A percentile compares a stretch with the other conserved stretches of the same genome.
Conservation (phyloP, 1,284 basidiomycete genomes). For the Trametes pubescens region DNA sequence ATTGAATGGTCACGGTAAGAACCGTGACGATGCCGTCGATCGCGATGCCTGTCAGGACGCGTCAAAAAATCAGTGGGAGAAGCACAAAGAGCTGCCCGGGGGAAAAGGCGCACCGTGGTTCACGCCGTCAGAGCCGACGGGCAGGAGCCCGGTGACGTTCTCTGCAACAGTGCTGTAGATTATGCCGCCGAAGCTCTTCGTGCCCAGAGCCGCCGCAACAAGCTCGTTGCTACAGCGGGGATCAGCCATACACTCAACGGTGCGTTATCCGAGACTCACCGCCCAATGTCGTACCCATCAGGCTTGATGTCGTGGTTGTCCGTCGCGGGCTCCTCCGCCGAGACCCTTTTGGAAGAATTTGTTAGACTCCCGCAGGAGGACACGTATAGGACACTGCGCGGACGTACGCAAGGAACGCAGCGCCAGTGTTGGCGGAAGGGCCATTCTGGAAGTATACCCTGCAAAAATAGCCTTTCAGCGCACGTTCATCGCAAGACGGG, state of each 20-base stretch:
- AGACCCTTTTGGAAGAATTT: conserved; percentile 52
- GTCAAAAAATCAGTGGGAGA: neutral
- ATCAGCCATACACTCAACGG: neutral
- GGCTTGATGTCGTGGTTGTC: conserved; percentile 59
- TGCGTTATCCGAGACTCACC: conserved; percentile 35
- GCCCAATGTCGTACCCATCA: conserved; percentile 64
- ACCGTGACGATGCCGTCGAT: conserved; percentile 56
- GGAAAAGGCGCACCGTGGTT: conserved; percentile 50
- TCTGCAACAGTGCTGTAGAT: conserved; percentile 57
- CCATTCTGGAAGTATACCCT: conserved; percentile 82
- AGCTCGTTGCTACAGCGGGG: conserved; percentile 49
- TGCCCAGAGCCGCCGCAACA: conserved; percentile 53
- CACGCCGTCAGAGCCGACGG: conserved; percentile 57
- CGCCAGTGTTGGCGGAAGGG: conserved; percentile 60
- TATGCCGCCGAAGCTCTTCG: conserved; percentile 51
- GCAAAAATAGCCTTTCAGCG: conserved; percentile 33
- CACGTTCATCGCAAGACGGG: neutral
- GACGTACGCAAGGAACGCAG: conserved; percentile 74
- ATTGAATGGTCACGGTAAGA: conserved; percentile 53
- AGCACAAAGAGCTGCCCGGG: neutral
- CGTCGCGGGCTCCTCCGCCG: conserved; percentile 59
- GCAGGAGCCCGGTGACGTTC: conserved; percentile 59
- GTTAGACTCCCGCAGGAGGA: neutral
- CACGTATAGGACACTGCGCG: neutral
- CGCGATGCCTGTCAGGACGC: conserved; percentile 49